These are phyloP conservation scores for Verticillium tricorpus DNA, from an alignment of 2,329 filamentous ascomycete genomes.

Conservation along the genomic window DNA sequence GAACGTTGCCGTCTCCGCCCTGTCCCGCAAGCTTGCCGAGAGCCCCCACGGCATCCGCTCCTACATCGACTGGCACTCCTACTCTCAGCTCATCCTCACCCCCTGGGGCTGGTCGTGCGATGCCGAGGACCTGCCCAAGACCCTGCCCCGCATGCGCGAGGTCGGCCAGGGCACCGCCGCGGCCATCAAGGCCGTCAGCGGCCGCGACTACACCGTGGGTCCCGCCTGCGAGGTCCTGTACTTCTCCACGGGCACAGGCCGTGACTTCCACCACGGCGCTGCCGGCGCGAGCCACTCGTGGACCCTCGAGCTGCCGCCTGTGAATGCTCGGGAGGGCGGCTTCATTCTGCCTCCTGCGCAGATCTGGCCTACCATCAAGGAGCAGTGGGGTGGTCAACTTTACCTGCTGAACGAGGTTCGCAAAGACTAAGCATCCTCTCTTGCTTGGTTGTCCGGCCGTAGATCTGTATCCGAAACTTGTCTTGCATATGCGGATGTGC, in stretches of 20 bases:
- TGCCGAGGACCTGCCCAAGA: conserved; percentile 15
- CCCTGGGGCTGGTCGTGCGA: conserved; percentile 52
- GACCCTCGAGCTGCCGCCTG: conserved; percentile 17
- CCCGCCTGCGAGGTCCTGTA: conserved; percentile 17
- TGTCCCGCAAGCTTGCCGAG: conserved; percentile 36
- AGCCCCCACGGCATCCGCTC: conserved; percentile 41
- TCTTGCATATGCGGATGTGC: no score
- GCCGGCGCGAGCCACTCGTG: conserved; percentile 16
- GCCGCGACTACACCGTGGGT: conserved; percentile 14
- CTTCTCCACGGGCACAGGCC: conserved; percentile 14
- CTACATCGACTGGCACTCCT: conserved; percentile 58
- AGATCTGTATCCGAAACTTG: no score
- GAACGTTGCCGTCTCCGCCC: conserved; percentile 40
- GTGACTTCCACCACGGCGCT: conserved; percentile 16
- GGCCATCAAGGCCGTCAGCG: conserved; percentile 28
- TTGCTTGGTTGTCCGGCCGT: no score
- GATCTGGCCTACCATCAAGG: conserved; percentile 15
- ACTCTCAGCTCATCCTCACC: conserved; percentile 49
- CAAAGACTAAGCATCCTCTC: not conserved
- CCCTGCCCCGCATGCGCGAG: conserved; percentile 17
- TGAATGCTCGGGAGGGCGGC: conserved; percentile 7
- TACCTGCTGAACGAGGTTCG: conserved; percentile 1
- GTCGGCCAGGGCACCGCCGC: conserved; percentile 32
- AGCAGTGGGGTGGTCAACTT: conserved; percentile 14
- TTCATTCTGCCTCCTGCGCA: conserved; percentile 15